Conservation (phyloP, 2,329 filamentous ascomycete genomes). For the Aspergillus versicolor region DNA sequence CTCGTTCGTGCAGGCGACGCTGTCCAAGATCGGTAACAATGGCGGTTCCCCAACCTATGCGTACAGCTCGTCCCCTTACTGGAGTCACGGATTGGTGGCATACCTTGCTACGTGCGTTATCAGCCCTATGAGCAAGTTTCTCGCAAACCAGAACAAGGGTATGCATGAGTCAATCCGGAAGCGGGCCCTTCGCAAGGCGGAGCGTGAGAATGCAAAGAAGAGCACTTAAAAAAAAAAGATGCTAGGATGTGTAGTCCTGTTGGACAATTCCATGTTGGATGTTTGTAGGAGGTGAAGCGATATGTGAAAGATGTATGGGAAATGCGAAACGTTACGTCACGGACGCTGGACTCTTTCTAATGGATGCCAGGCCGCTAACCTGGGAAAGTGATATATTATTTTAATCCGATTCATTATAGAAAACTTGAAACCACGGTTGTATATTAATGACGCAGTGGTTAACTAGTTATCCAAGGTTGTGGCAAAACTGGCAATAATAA, state of each 20-base stretch:
- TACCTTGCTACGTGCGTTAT: slow-evolving; percentile 69
- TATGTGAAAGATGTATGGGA: background rate
- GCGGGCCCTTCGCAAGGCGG: slow-evolving; percentile 79
- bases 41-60: slow-evolving; percentile 76
- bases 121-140: slow-evolving; percentile 57
- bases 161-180: slow-evolving; percentile 84
- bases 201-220: slow-evolving; percentile 68
- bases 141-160: slow-evolving; percentile 60
- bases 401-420: background rate
- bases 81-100: slow-evolving; percentile 85
- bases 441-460: background rate
- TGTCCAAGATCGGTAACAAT: slow-evolving; percentile 76
- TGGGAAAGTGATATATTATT: background rate
- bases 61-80: slow-evolving; percentile 87
- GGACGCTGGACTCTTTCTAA: background rate
- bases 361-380: background rate
- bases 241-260: background rate
- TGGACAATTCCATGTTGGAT: background rate
- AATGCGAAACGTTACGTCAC: background rate
- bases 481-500: background rate
- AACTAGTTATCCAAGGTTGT: background rate
- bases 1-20: slow-evolving; percentile 73
- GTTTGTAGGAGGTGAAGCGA: background rate
- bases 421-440: background rate
- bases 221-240: slow-evolving; percentile 25